phyloP scores from a whole-genome alignment of 331 rosid species.

The Quercus tomentella region DNA sequence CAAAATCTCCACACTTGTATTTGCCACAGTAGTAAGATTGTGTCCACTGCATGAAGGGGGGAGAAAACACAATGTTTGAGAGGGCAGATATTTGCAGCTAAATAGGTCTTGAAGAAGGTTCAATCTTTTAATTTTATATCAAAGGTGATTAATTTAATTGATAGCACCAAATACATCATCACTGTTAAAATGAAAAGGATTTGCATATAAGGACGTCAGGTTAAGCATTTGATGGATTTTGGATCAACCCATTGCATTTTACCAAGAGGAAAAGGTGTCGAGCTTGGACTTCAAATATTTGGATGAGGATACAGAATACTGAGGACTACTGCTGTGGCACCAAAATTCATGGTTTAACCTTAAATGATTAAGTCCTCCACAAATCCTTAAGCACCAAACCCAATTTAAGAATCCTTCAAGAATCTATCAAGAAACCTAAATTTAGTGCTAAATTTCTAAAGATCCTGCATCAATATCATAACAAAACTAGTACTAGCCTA shows the following conservation, averaged over 20 bases:
- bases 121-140: not conserved
- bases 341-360: too few relatives aligned
- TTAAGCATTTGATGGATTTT: not conserved
- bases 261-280: not conserved
- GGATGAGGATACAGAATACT: too few relatives aligned
- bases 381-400: too few relatives aligned
- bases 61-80: not conserved
- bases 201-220: not conserved
- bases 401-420: too few relatives aligned
- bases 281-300: too few relatives aligned
- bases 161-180: not conserved
- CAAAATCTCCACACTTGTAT: constrained; percentile 53
- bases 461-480: too few relatives aligned
- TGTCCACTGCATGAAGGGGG: constrained; percentile 32
- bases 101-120: not conserved
- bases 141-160: not conserved
- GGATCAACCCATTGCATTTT: not conserved
- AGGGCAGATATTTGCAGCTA: constrained; percentile 7
- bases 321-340: too few relatives aligned
- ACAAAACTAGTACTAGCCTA: too few relatives aligned
- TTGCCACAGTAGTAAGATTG: constrained; percentile 54
- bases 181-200: not conserved
- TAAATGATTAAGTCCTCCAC: too few relatives aligned
- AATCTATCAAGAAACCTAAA: too few relatives aligned
- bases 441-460: too few relatives aligned